Evolutionary conservation across 73 alveolate genomes (phyloP), one percentile per base, ranked within the genome.

Genomic region (Stentor roeselii): DNA sequence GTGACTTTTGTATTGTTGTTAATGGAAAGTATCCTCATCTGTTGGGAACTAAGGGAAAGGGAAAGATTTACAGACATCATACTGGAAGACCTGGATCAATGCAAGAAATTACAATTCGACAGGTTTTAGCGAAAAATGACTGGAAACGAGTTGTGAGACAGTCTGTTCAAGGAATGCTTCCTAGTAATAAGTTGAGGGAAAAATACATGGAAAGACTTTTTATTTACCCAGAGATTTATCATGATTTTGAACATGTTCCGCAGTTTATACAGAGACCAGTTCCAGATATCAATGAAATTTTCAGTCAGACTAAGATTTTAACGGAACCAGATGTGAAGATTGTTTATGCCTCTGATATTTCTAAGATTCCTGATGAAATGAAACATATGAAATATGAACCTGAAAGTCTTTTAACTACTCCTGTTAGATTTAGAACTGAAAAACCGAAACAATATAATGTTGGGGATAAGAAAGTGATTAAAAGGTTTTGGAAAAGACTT

Each of bases 111-210:
- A 60, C 58, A 6, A 60, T 91, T 75, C 32, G 67, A 59, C 92
- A 88, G 3, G 76, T 88, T 14, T 39, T 88, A 67, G 84, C n/a
- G 3, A 88, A 85, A 67, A 82, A 84, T 39, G n/a, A 39, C 37
- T 92, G 93, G 14, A 61, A 82, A 36, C 32, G 75, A 42, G 50
- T 86, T 36, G 84, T 91, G 6, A 36, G 74, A 34, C 86, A 91
- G 60, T 91, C 91, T 14, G 85, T 91, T 32, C 58, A 85, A 76
- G 96, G 96, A 0, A 91, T 91, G 96, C 86, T 91, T 36, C 92
- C 96, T 0, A 84, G 39, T 30, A 91, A 89, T 36, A 80, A 40
- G 0, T 27, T 84, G 36, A 84, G 92, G 74, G 36, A n/a, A 1
- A 1, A 39, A 14, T 76, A 76, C 39, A 39, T 76, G 84, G 3